Evolutionary conservation across 1,139 yeast species (phyloP).

Genomic region (Wickerhamomyces sp.): DNA sequence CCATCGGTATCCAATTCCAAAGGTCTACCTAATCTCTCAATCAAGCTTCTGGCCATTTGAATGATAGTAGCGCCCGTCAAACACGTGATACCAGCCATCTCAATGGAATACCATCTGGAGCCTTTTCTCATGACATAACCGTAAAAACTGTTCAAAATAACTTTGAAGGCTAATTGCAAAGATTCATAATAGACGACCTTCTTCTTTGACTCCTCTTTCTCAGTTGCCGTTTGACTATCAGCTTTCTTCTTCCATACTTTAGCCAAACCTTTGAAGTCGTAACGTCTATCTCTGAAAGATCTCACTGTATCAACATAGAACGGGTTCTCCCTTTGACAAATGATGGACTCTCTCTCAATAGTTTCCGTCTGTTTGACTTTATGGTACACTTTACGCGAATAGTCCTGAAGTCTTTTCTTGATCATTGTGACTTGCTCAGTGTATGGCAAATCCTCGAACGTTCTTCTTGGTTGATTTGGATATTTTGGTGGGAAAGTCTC

Average conservation of each 20-base stretch:
- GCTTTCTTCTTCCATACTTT: slow-evolving; percentile 91
- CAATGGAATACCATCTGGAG: slow-evolving; percentile 98
- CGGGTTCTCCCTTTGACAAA: slow-evolving; percentile 97
- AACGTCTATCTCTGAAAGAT: slow-evolving; percentile 91
- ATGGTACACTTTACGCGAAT: slow-evolving; percentile 80
- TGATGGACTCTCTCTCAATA: slow-evolving; percentile 85
- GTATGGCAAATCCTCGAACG: slow-evolving; percentile 71
- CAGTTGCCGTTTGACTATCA: slow-evolving; percentile 46
- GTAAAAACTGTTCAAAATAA: slow-evolving; percentile 91
- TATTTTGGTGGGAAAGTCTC: slow-evolving; percentile 69
- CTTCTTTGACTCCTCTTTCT: slow-evolving; percentile 81
- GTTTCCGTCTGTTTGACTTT: slow-evolving; percentile 78
- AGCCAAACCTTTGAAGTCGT: slow-evolving; percentile 90
- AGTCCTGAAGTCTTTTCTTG: slow-evolving; percentile 78
- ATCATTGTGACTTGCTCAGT: slow-evolving; percentile 73
- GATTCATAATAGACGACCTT: slow-evolving; percentile 95
- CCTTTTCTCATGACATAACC: slow-evolving; percentile 99
- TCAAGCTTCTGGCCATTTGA: slow-evolving; percentile 91
- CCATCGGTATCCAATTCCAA: slow-evolving; percentile 98
- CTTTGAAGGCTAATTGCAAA: slow-evolving; percentile 93
- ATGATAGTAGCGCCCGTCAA: slow-evolving; percentile 96
- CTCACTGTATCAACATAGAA: slow-evolving; percentile 94
- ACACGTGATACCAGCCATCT: slow-evolving; percentile 99
- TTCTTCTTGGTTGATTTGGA: slow-evolving; percentile 50
- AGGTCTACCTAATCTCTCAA: slow-evolving; percentile 94